Evolutionary conservation across 352 stramenopile genomes (phyloP).

Genomic region (Phytophthora fragariaefolia): DNA sequence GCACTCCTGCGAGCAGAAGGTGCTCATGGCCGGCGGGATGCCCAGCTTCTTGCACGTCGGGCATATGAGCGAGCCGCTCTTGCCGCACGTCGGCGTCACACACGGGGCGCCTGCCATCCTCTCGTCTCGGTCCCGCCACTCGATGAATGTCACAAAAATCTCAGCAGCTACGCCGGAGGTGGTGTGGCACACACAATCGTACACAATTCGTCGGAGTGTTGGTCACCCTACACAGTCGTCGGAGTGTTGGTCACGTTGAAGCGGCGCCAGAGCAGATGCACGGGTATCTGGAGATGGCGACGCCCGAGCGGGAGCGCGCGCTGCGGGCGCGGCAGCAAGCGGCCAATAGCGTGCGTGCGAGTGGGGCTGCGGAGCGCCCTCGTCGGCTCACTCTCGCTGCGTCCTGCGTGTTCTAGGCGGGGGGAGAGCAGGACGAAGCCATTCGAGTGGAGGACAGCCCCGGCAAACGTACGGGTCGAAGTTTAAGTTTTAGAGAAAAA

Average conservation of each 20-base stretch:
- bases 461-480: constrained; percentile 24
- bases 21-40: constrained; percentile 84
- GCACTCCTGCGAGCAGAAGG: constrained; percentile 95
- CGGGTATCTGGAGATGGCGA: constrained; percentile 39
- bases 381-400: constrained; percentile 6
- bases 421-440: constrained; percentile 13
- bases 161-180: no score
- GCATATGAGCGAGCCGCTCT: constrained; percentile 88
- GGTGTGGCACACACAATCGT: constrained; percentile 18
- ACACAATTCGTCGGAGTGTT: not conserved
- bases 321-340: not conserved
- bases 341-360: constrained; percentile 4
- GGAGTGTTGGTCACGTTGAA: constrained; percentile 31
- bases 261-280: constrained; percentile 25
- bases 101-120: constrained; percentile 48
- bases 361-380: no score
- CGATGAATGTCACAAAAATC: constrained; percentile 28
- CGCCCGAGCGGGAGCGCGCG: constrained; percentile 11
- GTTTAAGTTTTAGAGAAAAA: not conserved
- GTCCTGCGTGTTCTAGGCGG: not conserved
- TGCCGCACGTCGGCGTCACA: constrained; percentile 78
- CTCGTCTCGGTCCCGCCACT: constrained; percentile 28
- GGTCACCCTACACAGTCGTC: not conserved
- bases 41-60: constrained; percentile 93
- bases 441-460: constrained; percentile 28